These are phyloP conservation scores for Termitomyces sp. DNA, from an alignment of 768 basidiomycete genomes.

Conservation along the genomic window DNA sequence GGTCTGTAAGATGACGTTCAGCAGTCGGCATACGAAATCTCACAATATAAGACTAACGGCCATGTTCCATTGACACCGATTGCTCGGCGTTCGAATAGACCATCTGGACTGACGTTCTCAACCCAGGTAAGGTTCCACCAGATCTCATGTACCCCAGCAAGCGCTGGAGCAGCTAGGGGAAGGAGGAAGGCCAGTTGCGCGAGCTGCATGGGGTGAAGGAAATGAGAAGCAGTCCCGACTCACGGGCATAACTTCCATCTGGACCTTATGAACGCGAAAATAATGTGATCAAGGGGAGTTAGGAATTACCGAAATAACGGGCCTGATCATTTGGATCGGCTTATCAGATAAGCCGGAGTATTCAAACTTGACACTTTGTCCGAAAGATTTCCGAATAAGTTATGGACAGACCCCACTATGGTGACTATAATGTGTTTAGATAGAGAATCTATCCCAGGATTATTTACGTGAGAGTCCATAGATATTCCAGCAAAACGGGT, in stretches of 20 bases:
- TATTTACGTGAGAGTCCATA: too few relatives aligned
- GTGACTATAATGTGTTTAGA: too few relatives aligned
- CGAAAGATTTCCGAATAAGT: too few relatives aligned
- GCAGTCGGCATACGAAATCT: not conserved
- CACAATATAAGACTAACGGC: conserved; percentile 62
- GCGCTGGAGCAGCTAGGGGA: conserved; percentile 35
- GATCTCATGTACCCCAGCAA: conserved; percentile 67
- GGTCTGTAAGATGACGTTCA: conserved; percentile 46
- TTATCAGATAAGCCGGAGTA: conserved; percentile 17
- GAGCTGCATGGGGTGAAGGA: conserved; percentile 14
- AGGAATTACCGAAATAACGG: not conserved
- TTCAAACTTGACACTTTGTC: too few relatives aligned
- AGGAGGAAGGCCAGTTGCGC: conserved; percentile 27
- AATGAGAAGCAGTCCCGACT: conserved; percentile 12
- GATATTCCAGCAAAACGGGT: too few relatives aligned
- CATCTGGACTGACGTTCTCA: conserved; percentile 79
- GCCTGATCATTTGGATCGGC: not conserved
- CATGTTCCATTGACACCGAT: conserved; percentile 91
- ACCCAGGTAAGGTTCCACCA: conserved; percentile 96
- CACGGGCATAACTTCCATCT: conserved; percentile 4
- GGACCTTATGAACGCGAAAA: conserved; percentile 10
- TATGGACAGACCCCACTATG: too few relatives aligned
- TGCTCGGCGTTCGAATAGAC: conserved; percentile 69
- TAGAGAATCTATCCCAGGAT: too few relatives aligned
- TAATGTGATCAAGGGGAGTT: not conserved